A percentile compares a stretch with the other conserved stretches of the same genome.
phyloP scores from a whole-genome alignment of 139 green algal species.

The Chlamydomonas asymmetrica region DNA sequence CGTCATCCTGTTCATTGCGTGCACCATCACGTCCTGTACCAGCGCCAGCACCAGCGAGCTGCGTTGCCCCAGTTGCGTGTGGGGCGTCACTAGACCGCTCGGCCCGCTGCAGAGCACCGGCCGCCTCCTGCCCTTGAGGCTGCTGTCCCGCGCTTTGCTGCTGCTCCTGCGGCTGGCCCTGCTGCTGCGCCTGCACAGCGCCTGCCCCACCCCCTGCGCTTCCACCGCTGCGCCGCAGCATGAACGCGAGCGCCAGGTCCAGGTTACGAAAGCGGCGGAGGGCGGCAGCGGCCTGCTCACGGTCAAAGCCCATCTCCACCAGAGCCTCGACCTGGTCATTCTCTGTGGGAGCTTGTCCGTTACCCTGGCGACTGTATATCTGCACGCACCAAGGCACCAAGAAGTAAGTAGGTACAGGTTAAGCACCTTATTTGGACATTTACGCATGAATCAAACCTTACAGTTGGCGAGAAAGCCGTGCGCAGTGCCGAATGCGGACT shows the following conservation, averaged over 20 bases:
- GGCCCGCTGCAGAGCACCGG: too few relatives aligned
- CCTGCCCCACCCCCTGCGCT: not conserved
- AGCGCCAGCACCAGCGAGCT: too few relatives aligned
- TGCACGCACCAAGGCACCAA: not conserved
- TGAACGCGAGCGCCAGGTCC: conserved; percentile 33
- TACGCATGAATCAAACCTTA: too few relatives aligned
- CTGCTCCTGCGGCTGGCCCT: not conserved
- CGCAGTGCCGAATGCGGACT: too few relatives aligned
- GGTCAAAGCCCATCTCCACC: conserved; percentile 49
- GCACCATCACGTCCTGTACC: too few relatives aligned
- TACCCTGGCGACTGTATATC: conserved; percentile 17
- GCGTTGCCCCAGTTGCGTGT: too few relatives aligned
- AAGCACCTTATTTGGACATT: not conserved
- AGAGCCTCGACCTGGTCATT: conserved; percentile 29
- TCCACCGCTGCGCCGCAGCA: conserved; percentile 17
- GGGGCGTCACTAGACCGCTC: too few relatives aligned
- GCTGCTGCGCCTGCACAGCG: not conserved
- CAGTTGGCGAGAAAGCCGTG: too few relatives aligned
- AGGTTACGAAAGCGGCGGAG: conserved; percentile 31
- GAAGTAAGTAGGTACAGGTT: not conserved
- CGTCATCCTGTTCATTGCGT: too few relatives aligned
- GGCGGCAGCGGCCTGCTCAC: conserved; percentile 16
- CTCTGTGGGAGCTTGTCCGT: conserved; percentile 2
- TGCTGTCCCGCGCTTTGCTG: too few relatives aligned
- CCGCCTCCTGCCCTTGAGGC: too few relatives aligned